Percentiles rank a stretch among this genome's conserved stretches.
Evolutionary conservation across 352 stramenopile species (phyloP).

Genomic region (Globisporangium viniferum): DNA sequence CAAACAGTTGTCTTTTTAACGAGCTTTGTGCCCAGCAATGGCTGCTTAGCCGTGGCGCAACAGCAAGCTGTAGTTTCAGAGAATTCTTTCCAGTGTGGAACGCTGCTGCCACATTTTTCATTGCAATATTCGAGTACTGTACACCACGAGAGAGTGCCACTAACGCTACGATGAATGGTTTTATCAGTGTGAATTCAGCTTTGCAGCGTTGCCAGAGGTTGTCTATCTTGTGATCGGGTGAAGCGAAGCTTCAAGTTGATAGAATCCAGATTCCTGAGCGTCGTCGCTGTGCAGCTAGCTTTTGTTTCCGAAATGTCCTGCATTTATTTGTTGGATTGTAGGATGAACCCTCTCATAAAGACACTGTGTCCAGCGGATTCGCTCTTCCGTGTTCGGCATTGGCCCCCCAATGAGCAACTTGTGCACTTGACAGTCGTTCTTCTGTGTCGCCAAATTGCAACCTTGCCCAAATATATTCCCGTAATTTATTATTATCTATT

Average conservation of each 20-base stretch:
- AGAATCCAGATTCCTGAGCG: not conserved
- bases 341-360: not conserved
- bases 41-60: no score
- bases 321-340: not conserved
- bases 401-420: not conserved
- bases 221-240: not conserved
- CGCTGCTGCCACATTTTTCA: no score
- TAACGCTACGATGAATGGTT: no score
- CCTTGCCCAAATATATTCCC: not conserved
- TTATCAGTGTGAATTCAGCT: no score
- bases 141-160: no score
- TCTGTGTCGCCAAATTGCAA: not conserved
- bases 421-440: not conserved
- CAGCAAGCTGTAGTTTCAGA: not conserved
- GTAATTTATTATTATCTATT: slow-evolving; percentile 3
- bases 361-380: not conserved
- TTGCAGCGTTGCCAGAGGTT: no score
- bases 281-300: not conserved
- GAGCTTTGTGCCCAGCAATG: no score
- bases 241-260: not conserved
- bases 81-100: not conserved
- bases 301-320: not conserved
- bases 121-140: no score
- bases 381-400: not conserved
- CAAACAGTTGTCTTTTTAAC: no score